These are phyloP conservation scores for Xerocomus amazonicus DNA, from an alignment of 1,284 basidiomycete species.

Conservation along the genomic window DNA sequence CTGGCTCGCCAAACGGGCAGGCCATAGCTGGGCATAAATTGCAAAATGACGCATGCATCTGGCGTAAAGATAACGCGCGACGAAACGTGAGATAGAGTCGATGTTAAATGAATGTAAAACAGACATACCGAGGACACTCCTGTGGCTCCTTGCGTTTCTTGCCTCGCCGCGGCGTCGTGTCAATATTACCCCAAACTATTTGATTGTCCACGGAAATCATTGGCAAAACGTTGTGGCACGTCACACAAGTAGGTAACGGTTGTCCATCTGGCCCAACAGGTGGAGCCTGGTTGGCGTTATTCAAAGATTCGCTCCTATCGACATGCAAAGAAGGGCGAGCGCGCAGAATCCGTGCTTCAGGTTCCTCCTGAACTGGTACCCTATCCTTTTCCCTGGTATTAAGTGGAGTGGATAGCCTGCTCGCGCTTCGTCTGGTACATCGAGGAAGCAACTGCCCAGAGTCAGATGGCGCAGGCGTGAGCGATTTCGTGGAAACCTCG, in stretches of 20 bases:
- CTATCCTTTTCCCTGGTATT: constrained; percentile 38
- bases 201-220: constrained; percentile 68
- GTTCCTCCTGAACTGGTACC: constrained; percentile 45
- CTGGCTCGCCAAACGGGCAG: constrained; percentile 52
- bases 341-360: constrained; percentile 47
- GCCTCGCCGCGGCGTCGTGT: constrained; percentile 41
- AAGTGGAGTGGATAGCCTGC: constrained; percentile 30
- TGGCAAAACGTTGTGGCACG: constrained; percentile 64
- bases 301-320: constrained; percentile 35
- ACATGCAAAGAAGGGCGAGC: constrained; percentile 39
- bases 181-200: constrained; percentile 64
- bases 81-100: constrained; percentile 19
- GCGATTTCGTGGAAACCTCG: constrained; percentile 21
- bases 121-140: constrained; percentile 67
- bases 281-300: constrained; percentile 37
- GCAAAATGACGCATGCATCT: constrained; percentile 75
- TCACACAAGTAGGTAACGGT: constrained; percentile 59
- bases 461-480: constrained; percentile 27
- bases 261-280: constrained; percentile 54
- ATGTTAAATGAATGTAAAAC: constrained; percentile 15
- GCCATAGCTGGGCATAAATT: constrained; percentile 70
- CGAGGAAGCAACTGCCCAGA: constrained; percentile 15
- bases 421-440: constrained; percentile 21
- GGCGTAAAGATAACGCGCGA: constrained; percentile 10
- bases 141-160: constrained; percentile 58